Evolutionary conservation across 176 grass and related monocot species (phyloP), one percentile per base, ranked within the genome.

Genomic region (Oropetium thomaeum): DNA sequence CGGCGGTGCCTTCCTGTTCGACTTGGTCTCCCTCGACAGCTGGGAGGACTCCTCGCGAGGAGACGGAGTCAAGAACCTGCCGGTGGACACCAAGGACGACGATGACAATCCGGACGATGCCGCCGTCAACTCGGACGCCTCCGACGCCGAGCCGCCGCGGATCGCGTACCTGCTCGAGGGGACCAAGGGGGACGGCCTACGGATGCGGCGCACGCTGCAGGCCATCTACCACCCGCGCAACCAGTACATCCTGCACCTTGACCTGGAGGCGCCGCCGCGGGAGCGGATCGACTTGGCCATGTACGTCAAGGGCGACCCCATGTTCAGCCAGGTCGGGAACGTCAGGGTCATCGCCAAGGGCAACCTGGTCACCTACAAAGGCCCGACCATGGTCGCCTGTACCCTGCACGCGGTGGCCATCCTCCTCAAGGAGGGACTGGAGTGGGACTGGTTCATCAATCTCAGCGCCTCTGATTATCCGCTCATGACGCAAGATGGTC

Each of bases 401-500:
- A 96, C 93, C 16, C 79, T 96, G 32, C 93, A 96, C 75, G 93
- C 89, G 3, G 89, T 92, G 0, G 85, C 89, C 1, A 92, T 96
- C 48, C 81, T 96, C 32, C 77, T 96, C 58, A 92, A 86, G 58
- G 89, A 96, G 35, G 87, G 84, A 3, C 32, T 91, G 5, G 79
- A 92, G 51, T 96, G 93, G 89, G 93, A 96, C 71, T 96, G 93
- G 93, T 96, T 96, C 85, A 90, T 96, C 71, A 96, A 96, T 70
- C 84, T 96, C 33, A 96, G 93, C 8, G 89, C 93, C 2, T 96
- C 93, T 0, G 93, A 96, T 75, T 96, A 96, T 82, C 93, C 93
- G 12, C 89, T 96, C 52, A 85, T 96, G 81, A 88, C 93, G 7
- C 93, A 96, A 77, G 93, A 96, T 73, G 89, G 93, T 92, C 42